Percentiles rank a stretch among this genome's conserved stretches.
phyloP scores from a whole-genome alignment of 441 rosid genomes.

The Bruguiera hainesii region DNA sequence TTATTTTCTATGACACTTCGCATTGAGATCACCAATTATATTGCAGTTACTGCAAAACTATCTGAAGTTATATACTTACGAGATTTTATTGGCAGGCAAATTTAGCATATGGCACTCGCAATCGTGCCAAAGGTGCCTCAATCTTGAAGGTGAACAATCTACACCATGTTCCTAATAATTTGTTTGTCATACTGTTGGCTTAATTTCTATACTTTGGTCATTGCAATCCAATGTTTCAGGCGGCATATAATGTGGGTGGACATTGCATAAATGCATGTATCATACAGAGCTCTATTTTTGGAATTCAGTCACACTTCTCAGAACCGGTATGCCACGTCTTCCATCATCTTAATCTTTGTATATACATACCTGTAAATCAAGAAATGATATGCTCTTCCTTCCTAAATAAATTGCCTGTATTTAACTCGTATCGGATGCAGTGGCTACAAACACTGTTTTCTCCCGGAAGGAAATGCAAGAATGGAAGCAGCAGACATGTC shows the following conservation, averaged over 20 bases:
- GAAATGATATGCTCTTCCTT: not conserved
- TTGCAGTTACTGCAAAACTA: not conserved
- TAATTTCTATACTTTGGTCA: not conserved
- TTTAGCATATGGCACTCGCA: constrained; percentile 64
- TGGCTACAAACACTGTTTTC: constrained; percentile 69
- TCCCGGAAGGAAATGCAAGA: constrained; percentile 63
- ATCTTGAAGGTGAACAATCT: constrained; percentile 49
- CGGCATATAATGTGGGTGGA: constrained; percentile 70
- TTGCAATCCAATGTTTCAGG: constrained; percentile 30
- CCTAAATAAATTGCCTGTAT: not conserved
- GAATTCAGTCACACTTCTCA: constrained; percentile 55
- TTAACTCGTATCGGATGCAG: constrained; percentile 36
- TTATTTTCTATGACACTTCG: not conserved
- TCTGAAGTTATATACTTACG: constrained; percentile 3
- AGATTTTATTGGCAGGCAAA: constrained; percentile 52
- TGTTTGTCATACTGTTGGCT: constrained; percentile 1
- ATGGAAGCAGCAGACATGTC: constrained; percentile 41
- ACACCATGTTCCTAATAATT: not conserved
- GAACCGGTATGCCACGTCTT: constrained; percentile 42
- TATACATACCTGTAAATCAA: not conserved
- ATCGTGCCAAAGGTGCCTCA: constrained; percentile 41
- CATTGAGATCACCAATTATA: not conserved
- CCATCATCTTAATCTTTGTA: not conserved
- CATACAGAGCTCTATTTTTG: constrained; percentile 65
- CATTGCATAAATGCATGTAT: constrained; percentile 50